Evolutionary conservation across 768 basidiomycete genomes (phyloP), one percentile per base, ranked within the genome.

Genomic region (Boletus huronensis): DNA sequence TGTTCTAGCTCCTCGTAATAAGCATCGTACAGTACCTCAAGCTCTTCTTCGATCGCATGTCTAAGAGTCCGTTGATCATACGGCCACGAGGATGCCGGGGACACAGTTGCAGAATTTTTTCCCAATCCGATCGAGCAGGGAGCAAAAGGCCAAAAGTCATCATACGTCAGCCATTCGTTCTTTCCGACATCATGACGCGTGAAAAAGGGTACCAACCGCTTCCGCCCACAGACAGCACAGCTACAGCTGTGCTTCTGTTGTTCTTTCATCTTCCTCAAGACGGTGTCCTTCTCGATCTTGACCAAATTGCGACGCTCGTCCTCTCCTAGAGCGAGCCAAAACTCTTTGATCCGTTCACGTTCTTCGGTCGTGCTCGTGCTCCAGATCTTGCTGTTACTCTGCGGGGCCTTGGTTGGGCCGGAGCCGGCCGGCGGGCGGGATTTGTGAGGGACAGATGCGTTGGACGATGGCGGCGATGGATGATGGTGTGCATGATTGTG

Each of bases 1-100:
- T 90, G 87, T 82, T 97, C 93, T 80, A 99, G 88, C 82, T 98
- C 96, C 74, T 97, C 93, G 85, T 98, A 98, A 83, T 98, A 99
- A 79, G 95, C 94, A 83, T 98, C 96, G 84, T 99, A 99, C 77
- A 98, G 87, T 79, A 94, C 92, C 81, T 98, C 93, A 74, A 99
- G 89, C 81, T 99, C 97, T 78, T 95, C 92, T 80, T 99, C 97
- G 79, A 99, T 98, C 60, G 95, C 95, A 78, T 89, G 88, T 65
- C 92, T 95, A 67, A 64, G 61, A 42, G 49, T 38, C 56, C 61
- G 41, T 57, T 50, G 58, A 60, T 53, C 48, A 43, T 64, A 44
- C 31, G 54, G 60, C 50, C 56, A 53, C 39, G 47, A 50, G 53
- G 32, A 54, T 48, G 57, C 25, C 55, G 45, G 50, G 45, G 36